Base-by-base conservation (phyloP, 805 yeast genomes). In the Isabelozyma pseudorhagii region DNA sequence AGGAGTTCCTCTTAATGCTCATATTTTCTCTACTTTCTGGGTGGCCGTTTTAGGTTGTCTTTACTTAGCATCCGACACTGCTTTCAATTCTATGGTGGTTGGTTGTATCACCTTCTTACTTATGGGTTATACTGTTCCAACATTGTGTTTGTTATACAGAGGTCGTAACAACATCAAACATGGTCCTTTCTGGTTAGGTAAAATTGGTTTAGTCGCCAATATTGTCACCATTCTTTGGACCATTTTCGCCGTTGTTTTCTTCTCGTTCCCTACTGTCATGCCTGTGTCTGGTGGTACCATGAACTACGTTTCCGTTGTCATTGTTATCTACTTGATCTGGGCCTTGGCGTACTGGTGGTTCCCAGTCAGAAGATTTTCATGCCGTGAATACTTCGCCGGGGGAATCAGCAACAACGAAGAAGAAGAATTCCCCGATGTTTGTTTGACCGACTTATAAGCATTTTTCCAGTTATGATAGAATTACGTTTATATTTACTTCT, bases 101-200 rank as follows among this genome's bases (percentile, higher is more conserved):
- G 64, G 63, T 31, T 69, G 75, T 53, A 69, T 72, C 56, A 67
- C 74, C 38, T 71, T 71, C 61, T 63, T 72, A 27, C 57, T 69
- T 44, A 60, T 71, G 51, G 59, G 68, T 39, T 72, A 72, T 56
- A 43, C 62, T 56, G 73, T 72, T 14, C 76, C 76, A 11, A 64
- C 70, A 8, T 42, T 56, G 18, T 63, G 72, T 46, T 63, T 71
- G 51, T 59, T 72, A 42, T 65, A 60, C 54, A 54, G 72, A 40
- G 75, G 75, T 29, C 57, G 77, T 46, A 53, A 69, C 55, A 68
- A 68, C 52, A 67, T 71, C 53, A 66, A 58, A 45, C 74, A 69
- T 55, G 76, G 76, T 6, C 68, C 71, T 11, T 72, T 72, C 60
- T 70, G 75, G 75, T 60, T 68, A 36, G 77, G 76, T n/a, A 64